Evolutionary conservation across 306 rosid genomes (phyloP).

Genomic region (Dicorynia guianensis): DNA sequence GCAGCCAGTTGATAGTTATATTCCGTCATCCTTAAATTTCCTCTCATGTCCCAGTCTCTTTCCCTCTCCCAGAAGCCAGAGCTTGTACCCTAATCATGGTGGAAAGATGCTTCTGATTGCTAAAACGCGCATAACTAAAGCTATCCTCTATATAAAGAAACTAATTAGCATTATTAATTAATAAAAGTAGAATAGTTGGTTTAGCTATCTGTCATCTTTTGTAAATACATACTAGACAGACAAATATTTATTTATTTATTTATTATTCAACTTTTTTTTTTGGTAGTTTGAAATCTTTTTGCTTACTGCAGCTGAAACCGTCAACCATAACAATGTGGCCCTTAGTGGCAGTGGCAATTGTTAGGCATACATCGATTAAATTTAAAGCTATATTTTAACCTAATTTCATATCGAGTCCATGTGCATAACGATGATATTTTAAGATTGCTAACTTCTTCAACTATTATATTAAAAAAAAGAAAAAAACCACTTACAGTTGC

Average conservation of each 20-base stretch:
- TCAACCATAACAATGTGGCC: conserved; percentile 21
- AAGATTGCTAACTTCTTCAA: conserved; percentile 16
- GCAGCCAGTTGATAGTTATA: conserved; percentile 7
- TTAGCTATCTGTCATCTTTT: neutral
- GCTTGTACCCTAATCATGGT: conserved; percentile 16
- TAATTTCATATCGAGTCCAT: conserved; percentile 23
- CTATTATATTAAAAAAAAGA: conserved; percentile 15
- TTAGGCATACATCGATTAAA: conserved; percentile 5
- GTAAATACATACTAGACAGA: neutral
- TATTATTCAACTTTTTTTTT: neutral
- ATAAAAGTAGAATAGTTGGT: neutral
- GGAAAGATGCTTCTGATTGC: conserved; percentile 33
- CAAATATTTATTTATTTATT: no score
- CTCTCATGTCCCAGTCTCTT: neutral
- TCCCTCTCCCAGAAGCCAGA: conserved; percentile 25
- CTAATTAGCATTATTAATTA: conserved; percentile 28
- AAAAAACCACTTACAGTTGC: neutral
- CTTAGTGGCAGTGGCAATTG: neutral
- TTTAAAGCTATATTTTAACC: conserved; percentile 4
- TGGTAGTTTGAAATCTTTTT: neutral
- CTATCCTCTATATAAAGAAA: conserved; percentile 25
- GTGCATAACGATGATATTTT: conserved; percentile 27
- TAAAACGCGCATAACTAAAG: conserved; percentile 29
- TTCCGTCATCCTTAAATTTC: neutral
- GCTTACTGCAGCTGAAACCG: conserved; percentile 22